phyloP scores from a whole-genome alignment of 176 grass and related monocot species.

The Alopecurus myosuroides region DNA sequence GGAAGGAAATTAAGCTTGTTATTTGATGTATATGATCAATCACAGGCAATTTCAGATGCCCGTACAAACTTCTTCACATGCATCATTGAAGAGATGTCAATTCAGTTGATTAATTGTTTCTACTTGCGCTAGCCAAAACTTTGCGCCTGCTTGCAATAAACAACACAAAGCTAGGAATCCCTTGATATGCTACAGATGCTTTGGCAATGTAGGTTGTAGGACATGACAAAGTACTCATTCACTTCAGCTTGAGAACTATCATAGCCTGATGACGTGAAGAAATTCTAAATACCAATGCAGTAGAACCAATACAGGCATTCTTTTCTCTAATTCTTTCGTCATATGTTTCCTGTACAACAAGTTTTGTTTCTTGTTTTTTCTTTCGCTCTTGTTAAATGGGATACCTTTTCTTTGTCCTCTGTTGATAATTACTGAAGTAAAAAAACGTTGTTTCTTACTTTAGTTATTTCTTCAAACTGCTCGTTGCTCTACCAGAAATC shows the following conservation, averaged over 20 bases:
- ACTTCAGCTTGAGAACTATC: background rate
- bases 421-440: background rate
- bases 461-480: background rate
- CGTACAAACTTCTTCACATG: background rate
- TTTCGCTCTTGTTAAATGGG: background rate
- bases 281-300: background rate
- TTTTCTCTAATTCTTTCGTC: background rate
- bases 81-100: background rate
- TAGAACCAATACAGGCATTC: background rate
- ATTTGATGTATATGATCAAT: background rate
- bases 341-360: background rate
- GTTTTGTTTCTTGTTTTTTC: background rate
- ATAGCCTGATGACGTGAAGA: background rate
- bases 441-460: background rate
- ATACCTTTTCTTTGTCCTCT: background rate
- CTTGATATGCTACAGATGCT: background rate
- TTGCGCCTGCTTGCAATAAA: background rate
- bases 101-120: background rate
- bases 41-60: background rate
- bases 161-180: background rate
- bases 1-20: background rate
- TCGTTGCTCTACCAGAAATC: background rate
- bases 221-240: background rate
- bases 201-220: background rate
- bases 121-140: background rate